phyloP scores from a whole-genome alignment of 2,329 filamentous ascomycete species.

The Colletotrichum tanaceti region DNA sequence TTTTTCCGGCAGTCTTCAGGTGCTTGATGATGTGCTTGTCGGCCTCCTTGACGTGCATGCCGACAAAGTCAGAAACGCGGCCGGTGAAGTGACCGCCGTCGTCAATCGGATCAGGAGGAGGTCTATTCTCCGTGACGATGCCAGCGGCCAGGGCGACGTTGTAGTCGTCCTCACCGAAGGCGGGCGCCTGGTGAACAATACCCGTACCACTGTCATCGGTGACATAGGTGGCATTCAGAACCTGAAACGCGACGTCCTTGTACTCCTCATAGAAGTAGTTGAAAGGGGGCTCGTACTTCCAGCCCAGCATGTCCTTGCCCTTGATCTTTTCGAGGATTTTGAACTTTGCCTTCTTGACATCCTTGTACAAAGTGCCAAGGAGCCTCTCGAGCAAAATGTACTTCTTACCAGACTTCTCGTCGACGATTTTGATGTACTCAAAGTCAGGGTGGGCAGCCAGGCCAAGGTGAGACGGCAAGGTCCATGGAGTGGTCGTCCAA shows the following conservation, averaged over 20 bases:
- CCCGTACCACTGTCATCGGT: slow-evolving; percentile 91
- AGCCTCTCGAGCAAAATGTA: slow-evolving; percentile 88
- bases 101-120: slow-evolving; percentile 92
- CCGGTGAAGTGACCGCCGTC: slow-evolving; percentile 83
- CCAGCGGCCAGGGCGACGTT: slow-evolving; percentile 80
- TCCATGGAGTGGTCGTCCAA: slow-evolving; percentile 93
- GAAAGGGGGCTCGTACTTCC: slow-evolving; percentile 90
- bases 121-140: slow-evolving; percentile 79
- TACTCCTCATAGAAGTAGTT: slow-evolving; percentile 91
- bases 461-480: slow-evolving; percentile 82
- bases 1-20: slow-evolving; percentile 78
- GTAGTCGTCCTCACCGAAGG: slow-evolving; percentile 97
- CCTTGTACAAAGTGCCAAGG: slow-evolving; percentile 87
- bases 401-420: slow-evolving; percentile 83
- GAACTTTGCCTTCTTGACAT: slow-evolving; percentile 94
- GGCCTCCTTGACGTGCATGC: slow-evolving; percentile 90
- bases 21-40: slow-evolving; percentile 95
- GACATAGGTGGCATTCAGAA: slow-evolving; percentile 87
- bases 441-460: slow-evolving; percentile 84
- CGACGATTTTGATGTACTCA: slow-evolving; percentile 87
- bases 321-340: slow-evolving; percentile 83
- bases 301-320: slow-evolving; percentile 86
- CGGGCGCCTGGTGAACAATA: slow-evolving; percentile 92
- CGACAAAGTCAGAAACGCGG: slow-evolving; percentile 82
- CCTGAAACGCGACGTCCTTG: slow-evolving; percentile 84